Evolutionary conservation across 306 rosid species (phyloP), one percentile per base, ranked within the genome.

Genomic region (Gynostemma pentaphyllum): DNA sequence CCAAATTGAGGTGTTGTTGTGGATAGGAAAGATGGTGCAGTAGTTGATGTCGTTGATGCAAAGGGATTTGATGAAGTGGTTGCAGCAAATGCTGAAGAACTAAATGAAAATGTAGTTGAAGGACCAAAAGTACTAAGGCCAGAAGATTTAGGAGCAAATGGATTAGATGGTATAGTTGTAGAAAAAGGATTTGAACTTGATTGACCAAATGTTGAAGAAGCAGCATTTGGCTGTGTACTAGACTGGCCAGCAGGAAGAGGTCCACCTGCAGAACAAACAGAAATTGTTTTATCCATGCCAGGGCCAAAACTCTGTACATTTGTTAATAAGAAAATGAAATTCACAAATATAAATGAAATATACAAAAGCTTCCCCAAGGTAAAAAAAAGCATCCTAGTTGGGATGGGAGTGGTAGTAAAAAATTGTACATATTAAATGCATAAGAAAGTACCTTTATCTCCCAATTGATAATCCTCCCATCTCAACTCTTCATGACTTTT

Each of bases 391-490:
- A n/a, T n/a, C n/a, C n/a, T n/a, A n/a, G n/a, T n/a, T n/a, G n/a
- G n/a, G n/a, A n/a, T n/a, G n/a, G n/a, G n/a, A n/a, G n/a, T n/a
- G n/a, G n/a, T n/a, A n/a, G n/a, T n/a, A n/a, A n/a, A n/a, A n/a
- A n/a, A n/a, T n/a, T n/a, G n/a, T n/a, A n/a, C n/a, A n/a, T n/a
- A n/a, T n/a, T n/a, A n/a, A n/a, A n/a, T n/a, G n/a, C n/a, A n/a
- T n/a, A 23, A 39, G 24, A 45, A 29, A 5, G 3, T 3, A 88
- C 99, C 94, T 84, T 94, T 94, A 63, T 88, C 99, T 66, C 95
- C 95, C 76, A 67, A 22, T 71, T 94, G 97, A 81, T 94, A 83
- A 77, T 94, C 99, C 72, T 94, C 97, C 97, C 97, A 94, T 81
- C 97, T 82, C 56, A 88, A 83, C 80, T 94, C 99, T 68, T 92